phyloP scores from a whole-genome alignment of 495 filamentous ascomycete species.

The Jackrogersella multiformis region DNA sequence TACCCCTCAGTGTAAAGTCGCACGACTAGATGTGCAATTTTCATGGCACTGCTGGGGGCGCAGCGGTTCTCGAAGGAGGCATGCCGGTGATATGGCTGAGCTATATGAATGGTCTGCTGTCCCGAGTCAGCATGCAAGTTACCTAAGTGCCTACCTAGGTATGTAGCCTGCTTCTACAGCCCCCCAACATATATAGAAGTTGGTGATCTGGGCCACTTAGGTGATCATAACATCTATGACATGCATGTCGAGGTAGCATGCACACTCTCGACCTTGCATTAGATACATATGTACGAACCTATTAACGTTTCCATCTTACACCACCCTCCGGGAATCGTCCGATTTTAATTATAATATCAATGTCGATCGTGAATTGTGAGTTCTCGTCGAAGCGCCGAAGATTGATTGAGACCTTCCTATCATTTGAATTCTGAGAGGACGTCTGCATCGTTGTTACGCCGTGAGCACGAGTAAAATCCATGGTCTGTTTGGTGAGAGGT shows the following conservation, averaged over 20 bases:
- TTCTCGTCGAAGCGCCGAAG: background rate
- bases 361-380: background rate
- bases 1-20: constrained; percentile 34
- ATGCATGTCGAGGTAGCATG: constrained; percentile 16
- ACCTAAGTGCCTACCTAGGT: background rate
- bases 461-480: background rate
- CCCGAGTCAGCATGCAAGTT: constrained; percentile 29
- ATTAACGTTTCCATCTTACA: constrained; percentile 6
- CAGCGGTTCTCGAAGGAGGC: constrained; percentile 7
- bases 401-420: background rate
- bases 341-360: background rate
- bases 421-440: background rate
- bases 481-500: background rate
- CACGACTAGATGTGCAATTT: constrained; percentile 6
- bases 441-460: background rate
- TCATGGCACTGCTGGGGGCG: background rate
- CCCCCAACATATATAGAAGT: constrained; percentile 32
- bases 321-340: constrained; percentile 1
- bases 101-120: constrained; percentile 10
- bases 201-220: constrained; percentile 10
- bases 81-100: constrained; percentile 18
- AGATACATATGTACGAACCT: background rate
- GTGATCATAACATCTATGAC: background rate
- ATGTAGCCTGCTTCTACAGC: constrained; percentile 20
- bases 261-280: background rate